phyloP scores from a whole-genome alignment of 2,329 filamentous ascomycete species.

The Cladobotryum mycophilum region DNA sequence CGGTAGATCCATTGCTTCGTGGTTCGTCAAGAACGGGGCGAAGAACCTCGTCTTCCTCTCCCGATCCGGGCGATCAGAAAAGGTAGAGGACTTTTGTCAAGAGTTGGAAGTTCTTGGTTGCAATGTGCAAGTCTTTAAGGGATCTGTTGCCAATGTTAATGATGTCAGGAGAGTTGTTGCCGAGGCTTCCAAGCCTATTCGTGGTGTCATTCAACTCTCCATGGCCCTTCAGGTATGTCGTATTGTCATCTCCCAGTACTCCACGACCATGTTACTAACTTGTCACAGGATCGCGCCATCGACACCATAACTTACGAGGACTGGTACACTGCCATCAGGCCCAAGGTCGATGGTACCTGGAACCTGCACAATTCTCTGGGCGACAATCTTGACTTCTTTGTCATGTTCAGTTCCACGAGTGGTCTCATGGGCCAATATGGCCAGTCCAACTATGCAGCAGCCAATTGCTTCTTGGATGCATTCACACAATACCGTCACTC shows the following conservation, averaged over 20 bases:
- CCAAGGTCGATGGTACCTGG: constrained; percentile 28
- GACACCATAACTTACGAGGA: constrained; percentile 26
- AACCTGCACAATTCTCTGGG: constrained; percentile 23
- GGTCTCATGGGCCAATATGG: constrained; percentile 25
- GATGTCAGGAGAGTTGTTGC: constrained; percentile 6
- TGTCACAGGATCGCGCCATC: constrained; percentile 1
- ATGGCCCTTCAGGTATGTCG: constrained; percentile 24
- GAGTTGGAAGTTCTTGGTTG: constrained; percentile 17
- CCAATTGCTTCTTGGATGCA: constrained; percentile 34
- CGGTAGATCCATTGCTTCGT: constrained; percentile 12
- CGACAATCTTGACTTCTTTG: constrained; percentile 28
- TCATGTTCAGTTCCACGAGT: constrained; percentile 25
- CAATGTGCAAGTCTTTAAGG: constrained; percentile 16
- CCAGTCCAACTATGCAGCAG: constrained; percentile 34
- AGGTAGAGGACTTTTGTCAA: constrained; percentile 10
- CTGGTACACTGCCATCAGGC: constrained; percentile 17
- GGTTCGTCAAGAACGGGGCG: constrained; percentile 19
- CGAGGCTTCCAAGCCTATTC: constrained; percentile 19
- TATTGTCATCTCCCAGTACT: neutral
- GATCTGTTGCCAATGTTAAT: constrained; percentile 4
- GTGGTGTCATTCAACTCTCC: constrained; percentile 31
- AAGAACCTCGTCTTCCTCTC: constrained; percentile 20
- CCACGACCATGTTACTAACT: too few species aligned
- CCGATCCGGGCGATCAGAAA: constrained; percentile 1
- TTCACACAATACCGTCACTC: constrained; percentile 29